Evolutionary conservation across 208 protist genomes (phyloP), one percentile per base, ranked within the genome.

Genomic region (Leishmania aethiopica): DNA sequence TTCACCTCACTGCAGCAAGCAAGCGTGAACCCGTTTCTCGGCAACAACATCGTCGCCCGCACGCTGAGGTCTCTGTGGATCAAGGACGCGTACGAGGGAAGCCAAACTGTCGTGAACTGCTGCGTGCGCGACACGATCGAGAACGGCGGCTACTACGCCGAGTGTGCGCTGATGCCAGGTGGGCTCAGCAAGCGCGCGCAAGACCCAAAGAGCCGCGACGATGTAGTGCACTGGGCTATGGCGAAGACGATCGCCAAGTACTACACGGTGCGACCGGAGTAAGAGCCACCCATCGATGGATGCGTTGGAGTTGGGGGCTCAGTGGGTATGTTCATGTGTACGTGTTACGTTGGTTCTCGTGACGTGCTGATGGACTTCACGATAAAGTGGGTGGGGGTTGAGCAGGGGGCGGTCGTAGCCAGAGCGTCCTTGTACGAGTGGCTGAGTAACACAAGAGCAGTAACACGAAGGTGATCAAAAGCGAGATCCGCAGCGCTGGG

Each of bases 171-270:
- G 42, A 96, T 95, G 91, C 90, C 88, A 55, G 84, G 85, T 47
- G 93, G 92, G 15, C 83, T 95, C 53, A 94, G 90, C 84, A 87
- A 84, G 51, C 88, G 90, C 28, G 88, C 93, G 37, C 86, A 95
- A 57, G 88, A 93, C 81, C 45, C 85, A 10, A 83, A 80, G 45
- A 88, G 86, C 76, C 84, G 93, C 10, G 85, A 92, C 17, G 91
- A 93, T 59, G 93, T 96, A 1, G 82, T 96, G 35, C 89, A 88
- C 28, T 96, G 93, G 93, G 93, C 90, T 1, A 93, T 96, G 91
- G 80, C 88, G n/a, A 96, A 95, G 78, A 94, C 93, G 32, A 95
- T 95, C 35, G 90, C 89, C 66, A 96, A 92, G 85, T 95, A 96
- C 85, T 95, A 96, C 85, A 90, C 75, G 2, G 59, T 91, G 47